phyloP scores from a whole-genome alignment of 495 filamentous ascomycete species.

The Penicillium malachiteum region DNA sequence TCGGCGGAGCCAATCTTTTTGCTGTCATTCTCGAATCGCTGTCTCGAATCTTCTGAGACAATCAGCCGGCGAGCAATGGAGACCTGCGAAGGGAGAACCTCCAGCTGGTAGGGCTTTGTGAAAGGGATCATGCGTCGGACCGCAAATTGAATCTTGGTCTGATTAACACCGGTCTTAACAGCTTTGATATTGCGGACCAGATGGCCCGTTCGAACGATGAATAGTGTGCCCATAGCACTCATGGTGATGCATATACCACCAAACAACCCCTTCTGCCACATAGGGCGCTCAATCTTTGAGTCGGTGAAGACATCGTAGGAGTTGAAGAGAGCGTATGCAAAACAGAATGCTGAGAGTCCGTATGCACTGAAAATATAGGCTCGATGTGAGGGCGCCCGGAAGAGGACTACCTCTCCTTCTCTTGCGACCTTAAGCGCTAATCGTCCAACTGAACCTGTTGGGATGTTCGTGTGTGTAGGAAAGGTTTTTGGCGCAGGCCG shows the following conservation, averaged over 20 bases:
- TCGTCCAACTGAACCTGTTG: conserved; percentile 27
- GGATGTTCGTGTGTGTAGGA: background rate
- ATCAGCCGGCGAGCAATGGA: conserved; percentile 28
- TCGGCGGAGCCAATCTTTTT: conserved; percentile 15
- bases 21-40: conserved; percentile 22
- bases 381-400: conserved; percentile 60
- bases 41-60: conserved; percentile 20
- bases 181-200: conserved; percentile 39
- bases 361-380: conserved; percentile 58
- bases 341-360: conserved; percentile 53
- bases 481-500: background rate
- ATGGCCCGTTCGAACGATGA: conserved; percentile 34
- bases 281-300: conserved; percentile 30
- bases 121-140: conserved; percentile 46
- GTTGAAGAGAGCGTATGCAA: conserved; percentile 55
- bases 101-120: conserved; percentile 36
- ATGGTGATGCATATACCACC: conserved; percentile 44
- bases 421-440: conserved; percentile 37
- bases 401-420: conserved; percentile 50
- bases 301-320: conserved; percentile 45
- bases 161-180: conserved; percentile 23
- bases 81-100: conserved; percentile 10
- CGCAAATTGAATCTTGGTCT: conserved; percentile 33
- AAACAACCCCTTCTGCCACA: conserved; percentile 40
- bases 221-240: conserved; percentile 45